Conservation (phyloP, 257 asterid genomes). For the Schizonepeta tenuifolia region DNA sequence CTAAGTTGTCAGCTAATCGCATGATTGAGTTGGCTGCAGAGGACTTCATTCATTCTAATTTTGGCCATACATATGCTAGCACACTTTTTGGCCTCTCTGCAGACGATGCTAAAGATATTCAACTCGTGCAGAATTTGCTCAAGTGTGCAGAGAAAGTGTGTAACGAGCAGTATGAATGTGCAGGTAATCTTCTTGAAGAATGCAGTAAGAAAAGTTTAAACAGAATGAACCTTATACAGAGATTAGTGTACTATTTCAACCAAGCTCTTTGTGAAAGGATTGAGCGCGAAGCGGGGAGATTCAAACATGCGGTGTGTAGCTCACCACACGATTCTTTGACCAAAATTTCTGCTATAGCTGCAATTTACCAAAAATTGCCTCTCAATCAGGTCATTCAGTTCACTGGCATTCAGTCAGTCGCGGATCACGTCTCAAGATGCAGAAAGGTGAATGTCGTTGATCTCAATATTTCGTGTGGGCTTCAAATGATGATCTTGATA, state of each 20-base stretch:
- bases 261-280: constrained; percentile 55
- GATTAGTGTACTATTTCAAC: constrained; percentile 45
- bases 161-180: constrained; percentile 37
- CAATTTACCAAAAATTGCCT: constrained; percentile 44
- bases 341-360: constrained; percentile 19
- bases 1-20: constrained; percentile 27
- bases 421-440: constrained; percentile 42
- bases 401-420: constrained; percentile 45
- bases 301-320: background rate
- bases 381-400: constrained; percentile 43
- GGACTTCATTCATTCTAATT: constrained; percentile 40
- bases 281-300: constrained; percentile 40
- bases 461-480: constrained; percentile 47
- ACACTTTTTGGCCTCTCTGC: constrained; percentile 30
- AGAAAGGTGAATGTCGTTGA: constrained; percentile 57
- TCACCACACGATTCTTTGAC: background rate
- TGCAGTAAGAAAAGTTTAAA: constrained; percentile 33
- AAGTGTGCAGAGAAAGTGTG: constrained; percentile 52
- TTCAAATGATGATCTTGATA: constrained; percentile 48
- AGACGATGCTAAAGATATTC: constrained; percentile 37
- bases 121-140: constrained; percentile 52
- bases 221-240: constrained; percentile 36
- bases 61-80: constrained; percentile 35
- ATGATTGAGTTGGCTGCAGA: constrained; percentile 53
- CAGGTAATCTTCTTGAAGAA: constrained; percentile 37